phyloP scores from a whole-genome alignment of 345 rosid genomes.

The Populus pruinosa region DNA sequence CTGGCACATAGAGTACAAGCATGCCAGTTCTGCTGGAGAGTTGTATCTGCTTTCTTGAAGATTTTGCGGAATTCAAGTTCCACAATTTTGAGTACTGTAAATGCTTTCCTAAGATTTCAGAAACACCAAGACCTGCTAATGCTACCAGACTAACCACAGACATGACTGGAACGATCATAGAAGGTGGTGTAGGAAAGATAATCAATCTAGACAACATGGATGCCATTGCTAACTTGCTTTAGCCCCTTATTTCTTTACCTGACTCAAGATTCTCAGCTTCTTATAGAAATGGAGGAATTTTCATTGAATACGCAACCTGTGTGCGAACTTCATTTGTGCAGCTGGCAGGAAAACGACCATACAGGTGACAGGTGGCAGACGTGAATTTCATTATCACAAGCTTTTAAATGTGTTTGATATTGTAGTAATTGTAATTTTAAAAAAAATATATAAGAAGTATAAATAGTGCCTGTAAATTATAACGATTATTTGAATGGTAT shows the following conservation, averaged over 20 bases:
- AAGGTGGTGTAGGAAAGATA: constrained; percentile 1
- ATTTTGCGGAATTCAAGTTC: background rate
- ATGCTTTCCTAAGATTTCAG: background rate
- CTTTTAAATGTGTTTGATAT: too few relatives aligned
- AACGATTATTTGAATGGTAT: too few relatives aligned
- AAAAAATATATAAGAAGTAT: too few relatives aligned
- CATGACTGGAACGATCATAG: background rate
- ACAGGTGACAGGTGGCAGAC: background rate
- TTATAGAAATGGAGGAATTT: background rate
- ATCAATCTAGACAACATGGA: background rate
- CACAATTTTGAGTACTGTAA: constrained; percentile 9
- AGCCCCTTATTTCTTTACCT: background rate
- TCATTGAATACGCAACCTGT: background rate
- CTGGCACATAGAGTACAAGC: background rate
- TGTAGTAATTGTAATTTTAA: too few relatives aligned
- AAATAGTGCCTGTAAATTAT: too few relatives aligned
- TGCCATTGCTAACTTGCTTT: background rate
- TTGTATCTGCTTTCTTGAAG: background rate
- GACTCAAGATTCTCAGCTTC: background rate
- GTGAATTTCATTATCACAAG: background rate
- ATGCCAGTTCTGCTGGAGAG: constrained; percentile 4
- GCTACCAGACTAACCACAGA: background rate
- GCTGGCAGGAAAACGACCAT: background rate
- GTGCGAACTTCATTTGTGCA: background rate
- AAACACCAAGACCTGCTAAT: background rate